Conservation (phyloP, 305 asterid genomes). For the Fraxinus nigra region DNA sequence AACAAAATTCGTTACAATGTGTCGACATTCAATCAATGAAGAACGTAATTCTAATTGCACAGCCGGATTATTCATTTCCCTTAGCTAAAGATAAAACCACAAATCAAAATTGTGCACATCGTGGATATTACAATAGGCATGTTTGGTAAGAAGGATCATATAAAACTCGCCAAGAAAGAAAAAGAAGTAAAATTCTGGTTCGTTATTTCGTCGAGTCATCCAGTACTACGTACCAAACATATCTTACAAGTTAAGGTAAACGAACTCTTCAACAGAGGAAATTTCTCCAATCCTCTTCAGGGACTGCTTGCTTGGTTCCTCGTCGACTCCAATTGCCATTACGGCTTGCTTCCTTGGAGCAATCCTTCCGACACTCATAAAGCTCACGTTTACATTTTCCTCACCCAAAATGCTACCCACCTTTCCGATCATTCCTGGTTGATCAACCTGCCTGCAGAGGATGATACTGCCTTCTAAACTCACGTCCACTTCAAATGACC, state of each 20-base stretch:
- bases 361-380: conserved; percentile 88
- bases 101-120: conserved; percentile 30
- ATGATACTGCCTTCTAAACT: conserved; percentile 88
- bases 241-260: conserved; percentile 38
- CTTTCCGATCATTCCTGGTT: conserved; percentile 93
- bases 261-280: conserved; percentile 79
- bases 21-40: not conserved
- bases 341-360: conserved; percentile 89
- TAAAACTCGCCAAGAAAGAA: not conserved
- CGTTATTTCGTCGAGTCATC: not conserved
- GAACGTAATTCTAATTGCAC: not conserved
- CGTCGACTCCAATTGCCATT: conserved; percentile 98
- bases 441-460: conserved; percentile 93
- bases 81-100: conserved; percentile 13
- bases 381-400: conserved; percentile 85
- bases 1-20: conserved; percentile 1
- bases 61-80: conserved; percentile 19
- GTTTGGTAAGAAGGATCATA: not conserved
- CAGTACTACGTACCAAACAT: conserved; percentile 2
- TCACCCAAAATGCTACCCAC: conserved; percentile 83
- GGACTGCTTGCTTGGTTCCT: conserved; percentile 70
- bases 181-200: not conserved
- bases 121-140: not conserved
- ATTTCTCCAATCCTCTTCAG: conserved; percentile 88
- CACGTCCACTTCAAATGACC: conserved; percentile 87